Percentiles rank a stretch among this genome's conserved stretches.
Conservation (phyloP, 139 green algal species). For the Spirogloea muscicola region DNA sequence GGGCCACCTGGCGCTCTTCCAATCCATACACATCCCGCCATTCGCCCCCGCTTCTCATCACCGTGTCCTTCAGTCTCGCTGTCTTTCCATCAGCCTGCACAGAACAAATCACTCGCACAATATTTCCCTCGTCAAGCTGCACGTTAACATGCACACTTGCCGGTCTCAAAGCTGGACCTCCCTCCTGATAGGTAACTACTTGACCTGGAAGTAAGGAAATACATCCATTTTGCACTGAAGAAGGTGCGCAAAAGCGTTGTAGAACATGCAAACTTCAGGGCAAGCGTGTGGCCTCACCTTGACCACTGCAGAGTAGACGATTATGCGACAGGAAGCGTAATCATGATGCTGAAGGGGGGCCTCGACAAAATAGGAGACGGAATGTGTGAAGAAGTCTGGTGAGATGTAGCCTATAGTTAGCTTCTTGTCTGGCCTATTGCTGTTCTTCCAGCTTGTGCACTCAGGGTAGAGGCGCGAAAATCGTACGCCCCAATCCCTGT, state of each 20-base stretch:
- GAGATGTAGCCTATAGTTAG: constrained; percentile 86
- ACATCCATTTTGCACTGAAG: too few relatives aligned
- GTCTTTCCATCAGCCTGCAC: constrained; percentile 78
- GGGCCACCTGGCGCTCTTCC: constrained; percentile 23
- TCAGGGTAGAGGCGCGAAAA: constrained; percentile 59
- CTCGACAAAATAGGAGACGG: constrained; percentile 94
- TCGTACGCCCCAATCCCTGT: constrained; percentile 59
- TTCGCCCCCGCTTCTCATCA: constrained; percentile 58
- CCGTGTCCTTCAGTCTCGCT: constrained; percentile 53
- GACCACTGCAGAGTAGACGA: constrained; percentile 60
- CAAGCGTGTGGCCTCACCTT: too few relatives aligned
- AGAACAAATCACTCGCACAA: too few relatives aligned
- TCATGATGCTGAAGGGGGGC: constrained; percentile 78
- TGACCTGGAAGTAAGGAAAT: too few relatives aligned
- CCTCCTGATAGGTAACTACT: too few relatives aligned
- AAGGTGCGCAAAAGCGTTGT: too few relatives aligned
- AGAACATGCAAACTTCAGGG: too few relatives aligned
- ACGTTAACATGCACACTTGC: too few relatives aligned
- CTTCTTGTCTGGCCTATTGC: constrained; percentile 28
- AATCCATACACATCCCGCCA: constrained; percentile 58
- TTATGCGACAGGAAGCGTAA: constrained; percentile 26
- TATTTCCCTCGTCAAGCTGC: too few relatives aligned
- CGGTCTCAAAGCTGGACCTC: too few relatives aligned
- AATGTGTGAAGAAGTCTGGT: constrained; percentile 93
- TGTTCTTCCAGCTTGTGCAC: constrained; percentile 43